Evolutionary conservation across 805 yeast genomes (phyloP).

Genomic region (Komagataella ulmi): DNA sequence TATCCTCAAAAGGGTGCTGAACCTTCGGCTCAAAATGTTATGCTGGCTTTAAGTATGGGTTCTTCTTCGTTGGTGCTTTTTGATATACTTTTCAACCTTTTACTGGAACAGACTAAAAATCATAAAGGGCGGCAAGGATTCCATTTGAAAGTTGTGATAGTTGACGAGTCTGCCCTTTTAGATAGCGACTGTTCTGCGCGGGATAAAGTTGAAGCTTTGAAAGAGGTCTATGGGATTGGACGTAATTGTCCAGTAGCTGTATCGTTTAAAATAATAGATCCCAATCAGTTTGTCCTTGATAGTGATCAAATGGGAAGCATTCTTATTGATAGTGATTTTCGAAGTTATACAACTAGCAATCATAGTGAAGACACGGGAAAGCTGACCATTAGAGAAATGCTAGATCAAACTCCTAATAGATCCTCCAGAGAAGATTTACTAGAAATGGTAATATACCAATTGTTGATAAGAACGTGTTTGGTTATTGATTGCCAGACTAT

Average conservation of each 20-base stretch:
- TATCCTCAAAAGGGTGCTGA: constrained; percentile 27
- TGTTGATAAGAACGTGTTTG: constrained; percentile 33
- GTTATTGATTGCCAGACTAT: constrained; percentile 37
- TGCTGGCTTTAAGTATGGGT: constrained; percentile 59
- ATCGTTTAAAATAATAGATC: constrained; percentile 23
- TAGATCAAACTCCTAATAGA: constrained; percentile 30
- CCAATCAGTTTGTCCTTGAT: constrained; percentile 24
- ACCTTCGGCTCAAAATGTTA: constrained; percentile 24
- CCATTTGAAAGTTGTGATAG: constrained; percentile 34
- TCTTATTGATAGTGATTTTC: constrained; percentile 18
- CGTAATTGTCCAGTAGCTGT: constrained; percentile 17
- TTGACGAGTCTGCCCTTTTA: constrained; percentile 23
- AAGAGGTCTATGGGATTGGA: constrained; percentile 6
- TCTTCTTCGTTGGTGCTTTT: constrained; percentile 51
- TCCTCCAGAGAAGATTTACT: constrained; percentile 57
- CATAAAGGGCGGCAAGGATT: constrained; percentile 64
- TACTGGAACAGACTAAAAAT: constrained; percentile 46
- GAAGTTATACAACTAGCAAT: constrained; percentile 4
- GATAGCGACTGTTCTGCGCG: constrained; percentile 2
- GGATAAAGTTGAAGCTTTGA: constrained; percentile 4
- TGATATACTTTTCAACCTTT: constrained; percentile 48
- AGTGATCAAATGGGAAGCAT: constrained; percentile 18
- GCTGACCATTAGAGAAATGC: constrained; percentile 17
- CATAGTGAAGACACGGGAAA: constrained; percentile 3
- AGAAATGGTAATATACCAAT: constrained; percentile 29